A percentile compares a stretch with the other conserved stretches of the same genome.
These are phyloP conservation scores for Fusarium miscanthi DNA, from an alignment of 2,329 filamentous ascomycete genomes.

Conservation along the genomic window DNA sequence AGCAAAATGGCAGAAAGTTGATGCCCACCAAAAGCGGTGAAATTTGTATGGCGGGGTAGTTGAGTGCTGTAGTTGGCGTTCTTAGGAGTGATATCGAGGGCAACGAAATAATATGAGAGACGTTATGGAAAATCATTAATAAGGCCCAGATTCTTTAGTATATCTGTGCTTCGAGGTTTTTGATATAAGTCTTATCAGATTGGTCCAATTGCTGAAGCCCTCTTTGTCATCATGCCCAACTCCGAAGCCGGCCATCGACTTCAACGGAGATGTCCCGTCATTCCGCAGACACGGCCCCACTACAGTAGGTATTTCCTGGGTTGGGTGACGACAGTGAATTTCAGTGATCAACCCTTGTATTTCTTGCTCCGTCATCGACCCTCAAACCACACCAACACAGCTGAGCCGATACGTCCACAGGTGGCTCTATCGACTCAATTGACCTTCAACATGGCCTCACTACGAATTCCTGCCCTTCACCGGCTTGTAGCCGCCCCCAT, in stretches of 20 bases:
- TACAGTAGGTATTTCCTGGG: conserved; percentile 14
- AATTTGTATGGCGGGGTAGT: conserved; percentile 42
- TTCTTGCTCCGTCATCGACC: conserved; percentile 21
- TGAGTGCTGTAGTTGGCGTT: background rate
- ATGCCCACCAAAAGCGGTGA: conserved; percentile 44
- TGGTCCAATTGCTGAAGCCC: conserved; percentile 38
- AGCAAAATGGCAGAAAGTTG: conserved; percentile 33
- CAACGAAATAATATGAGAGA: background rate
- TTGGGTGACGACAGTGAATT: conserved; percentile 40
- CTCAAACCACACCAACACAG: conserved; percentile 1
- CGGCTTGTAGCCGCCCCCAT: conserved; percentile 53
- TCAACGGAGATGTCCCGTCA: conserved; percentile 18
- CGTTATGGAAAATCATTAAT: background rate
- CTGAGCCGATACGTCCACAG: conserved; percentile 10
- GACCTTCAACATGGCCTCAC: conserved; percentile 57
- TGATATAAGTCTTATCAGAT: conserved; percentile 25
- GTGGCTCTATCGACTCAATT: conserved; percentile 9
- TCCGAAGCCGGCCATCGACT: conserved; percentile 44
- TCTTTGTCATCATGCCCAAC: conserved; percentile 43
- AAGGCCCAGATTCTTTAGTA: background rate
- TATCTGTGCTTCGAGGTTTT: background rate
- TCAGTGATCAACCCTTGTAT: conserved; percentile 27
- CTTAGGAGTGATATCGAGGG: background rate
- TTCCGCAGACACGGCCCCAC: conserved; percentile 32
- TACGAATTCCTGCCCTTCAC: conserved; percentile 61